Percentiles rank a stretch among this genome's conserved stretches.
Conservation (phyloP, 306 rosid species). For the Astragalus glycyphyllos region DNA sequence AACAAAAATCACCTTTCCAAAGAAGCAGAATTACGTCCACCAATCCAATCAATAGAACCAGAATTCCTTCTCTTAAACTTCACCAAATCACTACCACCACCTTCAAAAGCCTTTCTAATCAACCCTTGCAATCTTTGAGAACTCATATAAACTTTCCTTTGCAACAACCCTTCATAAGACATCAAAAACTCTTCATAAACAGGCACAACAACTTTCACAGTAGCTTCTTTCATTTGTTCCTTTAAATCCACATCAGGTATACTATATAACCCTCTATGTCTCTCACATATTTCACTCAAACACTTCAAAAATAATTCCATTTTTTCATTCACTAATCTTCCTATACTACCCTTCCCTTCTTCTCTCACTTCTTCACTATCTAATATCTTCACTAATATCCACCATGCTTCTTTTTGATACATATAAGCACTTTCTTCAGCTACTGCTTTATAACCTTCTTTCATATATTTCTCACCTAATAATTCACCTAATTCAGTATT, state of each 20-base stretch:
- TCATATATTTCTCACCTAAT: conserved; percentile 68
- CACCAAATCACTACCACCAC: conserved; percentile 20
- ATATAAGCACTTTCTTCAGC: conserved; percentile 83
- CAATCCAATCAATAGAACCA: conserved; percentile 49
- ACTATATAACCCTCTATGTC: conserved; percentile 56
- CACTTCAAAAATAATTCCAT: conserved; percentile 66
- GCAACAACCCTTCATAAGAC: conserved; percentile 52
- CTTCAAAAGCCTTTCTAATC: conserved; percentile 58
- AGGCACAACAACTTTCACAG: conserved; percentile 59
- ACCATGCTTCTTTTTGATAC: conserved; percentile 84
- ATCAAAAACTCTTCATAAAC: conserved; percentile 64
- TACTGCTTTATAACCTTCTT: conserved; percentile 56
- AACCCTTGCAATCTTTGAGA: conserved; percentile 59
- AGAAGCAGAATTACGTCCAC: conserved; percentile 46
- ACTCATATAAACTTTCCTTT: conserved; percentile 54
- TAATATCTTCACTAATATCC: conserved; percentile 54
- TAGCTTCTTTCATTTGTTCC: conserved; percentile 76
- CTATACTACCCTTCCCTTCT: conserved; percentile 54
- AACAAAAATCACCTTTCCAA: conserved; percentile 42
- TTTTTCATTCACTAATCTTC: conserved; percentile 49
- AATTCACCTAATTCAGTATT: conserved; percentile 78
- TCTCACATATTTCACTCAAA: conserved; percentile 59
- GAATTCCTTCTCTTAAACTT: conserved; percentile 52
- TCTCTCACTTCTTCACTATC: conserved; percentile 54
- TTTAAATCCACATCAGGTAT: conserved; percentile 74